These are phyloP conservation scores for Alternaria consortialis DNA, from an alignment of 2,329 filamentous ascomycete genomes.

Conservation along the genomic window DNA sequence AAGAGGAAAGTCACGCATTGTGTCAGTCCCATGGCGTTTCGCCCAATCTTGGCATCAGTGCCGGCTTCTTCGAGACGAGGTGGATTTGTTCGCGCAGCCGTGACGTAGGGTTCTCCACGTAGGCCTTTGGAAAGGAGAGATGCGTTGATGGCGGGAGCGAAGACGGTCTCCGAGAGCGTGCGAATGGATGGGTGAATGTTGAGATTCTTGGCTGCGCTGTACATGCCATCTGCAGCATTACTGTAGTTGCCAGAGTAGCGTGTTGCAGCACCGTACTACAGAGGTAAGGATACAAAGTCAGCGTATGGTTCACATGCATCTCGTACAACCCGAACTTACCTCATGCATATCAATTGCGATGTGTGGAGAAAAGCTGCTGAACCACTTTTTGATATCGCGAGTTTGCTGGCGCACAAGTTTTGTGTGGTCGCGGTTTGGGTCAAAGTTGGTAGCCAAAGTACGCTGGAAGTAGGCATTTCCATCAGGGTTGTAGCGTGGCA, in stretches of 20 bases:
- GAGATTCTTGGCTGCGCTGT: constrained; percentile 49
- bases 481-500: constrained; percentile 51
- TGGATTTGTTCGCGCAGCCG: constrained; percentile 34
- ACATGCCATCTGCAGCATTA: constrained; percentile 49
- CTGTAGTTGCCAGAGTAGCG: constrained; percentile 41
- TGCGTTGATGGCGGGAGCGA: constrained; percentile 45
- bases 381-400: constrained; percentile 46
- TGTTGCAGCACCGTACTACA: constrained; percentile 39
- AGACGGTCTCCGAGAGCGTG: constrained; percentile 45
- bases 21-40: constrained; percentile 50
- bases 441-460: constrained; percentile 47
- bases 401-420: constrained; percentile 50
- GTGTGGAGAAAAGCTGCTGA: constrained; percentile 43
- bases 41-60: constrained; percentile 49
- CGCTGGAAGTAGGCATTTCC: constrained; percentile 51
- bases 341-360: constrained; percentile 50
- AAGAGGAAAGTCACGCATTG: constrained; percentile 49
- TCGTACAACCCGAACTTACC: neutral
- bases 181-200: constrained; percentile 49
- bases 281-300: neutral
- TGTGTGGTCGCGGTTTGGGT: constrained; percentile 50
- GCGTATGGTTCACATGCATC: neutral
- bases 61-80: constrained; percentile 45
- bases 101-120: constrained; percentile 48
- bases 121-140: constrained; percentile 38